Base-by-base conservation (phyloP, 495 filamentous ascomycete genomes). In the Geopyxis carbonaria region DNA sequence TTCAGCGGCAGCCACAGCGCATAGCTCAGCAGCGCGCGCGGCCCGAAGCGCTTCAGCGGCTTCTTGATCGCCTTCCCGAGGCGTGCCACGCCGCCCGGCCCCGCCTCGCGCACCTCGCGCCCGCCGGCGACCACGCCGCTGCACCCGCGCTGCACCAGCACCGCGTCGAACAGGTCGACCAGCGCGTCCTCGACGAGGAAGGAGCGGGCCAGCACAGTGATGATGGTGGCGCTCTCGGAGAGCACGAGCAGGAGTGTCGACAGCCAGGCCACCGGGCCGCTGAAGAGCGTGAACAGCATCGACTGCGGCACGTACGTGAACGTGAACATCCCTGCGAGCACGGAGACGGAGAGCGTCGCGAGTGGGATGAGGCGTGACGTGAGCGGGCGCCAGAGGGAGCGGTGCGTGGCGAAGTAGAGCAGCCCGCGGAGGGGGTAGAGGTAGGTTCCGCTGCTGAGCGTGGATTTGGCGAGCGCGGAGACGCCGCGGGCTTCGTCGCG, bases 141-240 rank as follows among this genome's bases (percentile, higher is more conserved):
- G 48, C 65, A 61, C 15, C 67, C 65, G 27, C 62, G 63, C 6
- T 68, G 60, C 0, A 86, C 44, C 5, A 87, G 60, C 0, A 79
- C 78, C 9, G 75, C 84, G 52, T 95, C 87, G 47, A 95, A 95
- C 3, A 82, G 87, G 56, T 95, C 86, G n/a, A 85, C 59, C 2
- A 93, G 65, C 0, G 79, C 77, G 28, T 87, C 82, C 32, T 78
- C 71, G 25, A 91, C 65, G 22, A 92, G 48, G 43, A 82, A 85
- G 21, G 68, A 73, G 29, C 73, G 73, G 18, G 75, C 71, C 22
- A 93, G 55, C 15, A 80, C 48, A 28, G 68, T 78, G 34, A 85
- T 75, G 41, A 95, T 66, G 2, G 76, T 76, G 0, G 83, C 78
- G 53, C 73, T 78, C 51, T 95, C 87, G 51, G 65, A 76, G 21